These are phyloP conservation scores for Mycocentrospora acerina DNA, from an alignment of 2,329 filamentous ascomycete genomes.

Conservation along the genomic window DNA sequence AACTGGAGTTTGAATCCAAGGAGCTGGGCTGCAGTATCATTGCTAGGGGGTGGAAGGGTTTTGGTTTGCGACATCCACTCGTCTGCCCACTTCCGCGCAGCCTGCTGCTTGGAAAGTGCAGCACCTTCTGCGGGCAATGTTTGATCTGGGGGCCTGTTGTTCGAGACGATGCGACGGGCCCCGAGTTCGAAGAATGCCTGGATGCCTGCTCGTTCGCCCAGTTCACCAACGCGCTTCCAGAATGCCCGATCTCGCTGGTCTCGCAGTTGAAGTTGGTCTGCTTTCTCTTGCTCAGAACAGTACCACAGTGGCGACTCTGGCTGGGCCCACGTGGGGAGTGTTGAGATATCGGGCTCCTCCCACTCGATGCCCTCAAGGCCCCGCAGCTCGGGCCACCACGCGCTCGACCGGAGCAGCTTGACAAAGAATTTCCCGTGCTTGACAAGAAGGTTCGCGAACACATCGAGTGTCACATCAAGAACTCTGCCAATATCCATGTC, in stretches of 20 bases:
- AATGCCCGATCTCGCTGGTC: conserved; percentile 71
- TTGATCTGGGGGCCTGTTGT: conserved; percentile 35
- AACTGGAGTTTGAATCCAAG: conserved; percentile 97
- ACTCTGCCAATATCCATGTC: conserved; percentile 95
- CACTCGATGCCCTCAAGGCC: conserved; percentile 53
- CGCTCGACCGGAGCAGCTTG: conserved; percentile 85
- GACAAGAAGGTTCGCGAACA: conserved; percentile 89
- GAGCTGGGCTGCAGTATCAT: conserved; percentile 88
- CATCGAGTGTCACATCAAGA: conserved; percentile 90
- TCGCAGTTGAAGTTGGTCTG: conserved; percentile 57
- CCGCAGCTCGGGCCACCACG: conserved; percentile 86
- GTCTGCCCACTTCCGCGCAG: conserved; percentile 34
- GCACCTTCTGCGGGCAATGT: conserved; percentile 19
- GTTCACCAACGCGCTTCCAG: conserved; percentile 75
- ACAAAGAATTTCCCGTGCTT: conserved; percentile 94
- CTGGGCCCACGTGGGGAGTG: conserved; percentile 83
- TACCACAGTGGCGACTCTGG: conserved; percentile 67
- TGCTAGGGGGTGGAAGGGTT: conserved; percentile 81
- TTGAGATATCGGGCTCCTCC: conserved; percentile 56
- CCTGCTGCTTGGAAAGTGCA: conserved; percentile 46
- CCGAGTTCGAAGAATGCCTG: conserved; percentile 89
- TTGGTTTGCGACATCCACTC: conserved; percentile 81
- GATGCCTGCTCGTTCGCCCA: conserved; percentile 59
- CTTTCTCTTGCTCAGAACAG: conserved; percentile 69
- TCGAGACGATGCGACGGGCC: conserved; percentile 61